Base-by-base conservation (phyloP, 768 basidiomycete species). In the Amyloporia xantha region DNA sequence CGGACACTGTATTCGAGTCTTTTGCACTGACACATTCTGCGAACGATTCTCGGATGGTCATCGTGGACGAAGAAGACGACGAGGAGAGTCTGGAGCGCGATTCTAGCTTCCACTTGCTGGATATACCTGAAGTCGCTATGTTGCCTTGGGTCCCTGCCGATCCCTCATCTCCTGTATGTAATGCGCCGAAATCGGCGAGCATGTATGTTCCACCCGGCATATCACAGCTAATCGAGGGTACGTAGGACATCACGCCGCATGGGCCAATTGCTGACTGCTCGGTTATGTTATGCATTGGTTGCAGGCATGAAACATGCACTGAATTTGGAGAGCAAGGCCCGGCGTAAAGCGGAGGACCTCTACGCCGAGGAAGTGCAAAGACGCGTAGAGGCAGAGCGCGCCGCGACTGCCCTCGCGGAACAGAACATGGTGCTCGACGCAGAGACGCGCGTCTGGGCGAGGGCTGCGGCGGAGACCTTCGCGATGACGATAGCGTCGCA, bases 141-240 rank as follows among this genome's bases (percentile, higher is more conserved):
- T 48, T 63, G 15, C 69, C 70, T 4, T 68, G 69, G 69, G 59
- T 63, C n/a, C 54, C 65, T 5, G 51, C 60, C 41, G 44, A 52
- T 41, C 43, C 55, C 21, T 33, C 23, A 26, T 58, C 13, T 48
- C 24, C 15, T 37, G 36, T 27, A 36, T 25, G 30, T 36, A 23
- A 26, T 37, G 48, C 1, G 44, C 30, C 12, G 7, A 40, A 15
- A 33, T 17, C 36, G 13, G 20, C 15, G 35, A 46, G 56, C 28
- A 41, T 70, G 9, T 71, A 67, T 43, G 64, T 71, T 11, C 70
- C 70, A 0, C 66, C 67, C 2, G 54, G 62, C 11, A 54, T 71
- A 13, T 62, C 61, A 33, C 62, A 62, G 43, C 65, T 71, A 26
- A 55, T 71, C 37, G 61, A 65, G 30, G 61, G 69, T 71, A 54